Conservation (phyloP, 768 basidiomycete genomes). For the Lactifluus rugatus region DNA sequence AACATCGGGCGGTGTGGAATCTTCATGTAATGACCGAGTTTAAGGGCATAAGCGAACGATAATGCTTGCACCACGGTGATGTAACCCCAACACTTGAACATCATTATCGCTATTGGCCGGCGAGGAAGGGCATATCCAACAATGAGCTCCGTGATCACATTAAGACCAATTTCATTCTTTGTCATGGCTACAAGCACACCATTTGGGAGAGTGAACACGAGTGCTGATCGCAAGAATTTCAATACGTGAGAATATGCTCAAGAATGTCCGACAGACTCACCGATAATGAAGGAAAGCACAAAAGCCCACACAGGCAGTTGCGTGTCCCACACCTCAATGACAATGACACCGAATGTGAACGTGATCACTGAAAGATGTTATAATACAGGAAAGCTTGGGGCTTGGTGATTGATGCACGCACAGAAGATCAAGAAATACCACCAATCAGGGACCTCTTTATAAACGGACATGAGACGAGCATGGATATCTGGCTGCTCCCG, state of each 20-base stretch:
- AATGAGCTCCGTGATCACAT: constrained; percentile 73
- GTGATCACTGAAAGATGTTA: constrained; percentile 35
- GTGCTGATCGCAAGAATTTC: constrained; percentile 19
- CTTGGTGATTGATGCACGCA: background rate
- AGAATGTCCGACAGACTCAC: constrained; percentile 25
- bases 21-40: constrained; percentile 66
- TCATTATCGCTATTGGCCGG: constrained; percentile 71
- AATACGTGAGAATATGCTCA: background rate
- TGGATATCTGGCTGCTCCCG: constrained; percentile 79
- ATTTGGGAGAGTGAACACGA: constrained; percentile 41
- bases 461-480: constrained; percentile 68
- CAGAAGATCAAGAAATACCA: constrained; percentile 67
- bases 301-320: constrained; percentile 67
- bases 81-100: constrained; percentile 80
- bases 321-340: constrained; percentile 67
- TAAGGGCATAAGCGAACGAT: constrained; percentile 64
- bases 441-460: constrained; percentile 75
- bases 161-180: constrained; percentile 68
- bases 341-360: constrained; percentile 58
- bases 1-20: constrained; percentile 71
- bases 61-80: constrained; percentile 62
- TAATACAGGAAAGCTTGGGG: background rate
- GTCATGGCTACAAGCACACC: constrained; percentile 64
- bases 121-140: constrained; percentile 75
- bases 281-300: constrained; percentile 56